These are phyloP conservation scores for Imleria badia DNA, from an alignment of 768 basidiomycete genomes.

Conservation along the genomic window DNA sequence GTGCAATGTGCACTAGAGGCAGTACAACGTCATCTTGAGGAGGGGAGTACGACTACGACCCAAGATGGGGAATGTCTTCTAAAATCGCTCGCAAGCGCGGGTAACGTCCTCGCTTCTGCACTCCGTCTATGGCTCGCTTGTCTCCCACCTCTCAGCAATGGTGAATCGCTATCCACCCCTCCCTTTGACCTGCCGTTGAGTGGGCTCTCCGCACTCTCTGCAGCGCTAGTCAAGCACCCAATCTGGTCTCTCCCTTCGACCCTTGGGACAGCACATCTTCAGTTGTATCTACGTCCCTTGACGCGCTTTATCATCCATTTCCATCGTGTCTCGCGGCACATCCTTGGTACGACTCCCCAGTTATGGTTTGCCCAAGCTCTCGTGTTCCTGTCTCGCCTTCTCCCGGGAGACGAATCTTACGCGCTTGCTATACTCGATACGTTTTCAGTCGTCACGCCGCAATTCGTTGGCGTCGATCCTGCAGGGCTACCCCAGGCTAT, in stretches of 20 bases:
- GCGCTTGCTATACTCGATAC: constrained; percentile 42
- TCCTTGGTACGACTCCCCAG: constrained; percentile 54
- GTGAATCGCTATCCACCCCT: constrained; percentile 42
- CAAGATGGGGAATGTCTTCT: constrained; percentile 13
- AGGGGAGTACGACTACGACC: not conserved
- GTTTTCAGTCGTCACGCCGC: constrained; percentile 17
- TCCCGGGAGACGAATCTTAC: constrained; percentile 74
- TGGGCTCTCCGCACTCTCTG: constrained; percentile 52
- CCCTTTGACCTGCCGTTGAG: constrained; percentile 64
- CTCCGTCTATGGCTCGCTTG: constrained; percentile 69
- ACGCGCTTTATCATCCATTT: constrained; percentile 53
- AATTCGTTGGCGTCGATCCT: constrained; percentile 15
- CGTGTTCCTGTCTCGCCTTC: constrained; percentile 49
- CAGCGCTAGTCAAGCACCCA: constrained; percentile 47
- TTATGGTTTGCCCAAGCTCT: constrained; percentile 70
- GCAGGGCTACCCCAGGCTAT: constrained; percentile 32
- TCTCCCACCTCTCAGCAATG: constrained; percentile 42
- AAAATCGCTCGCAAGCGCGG: constrained; percentile 34
- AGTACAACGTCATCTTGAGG: constrained; percentile 30
- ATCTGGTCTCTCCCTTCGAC: constrained; percentile 43
- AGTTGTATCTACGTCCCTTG: constrained; percentile 43
- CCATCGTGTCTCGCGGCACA: constrained; percentile 55
- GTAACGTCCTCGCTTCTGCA: constrained; percentile 42
- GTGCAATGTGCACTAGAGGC: constrained; percentile 36
- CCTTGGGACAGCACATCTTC: constrained; percentile 4